A percentile compares a stretch with the other conserved stretches of the same genome.
Evolutionary conservation across 139 green algal species (phyloP).

Genomic region (Desmodesmus armatus): DNA sequence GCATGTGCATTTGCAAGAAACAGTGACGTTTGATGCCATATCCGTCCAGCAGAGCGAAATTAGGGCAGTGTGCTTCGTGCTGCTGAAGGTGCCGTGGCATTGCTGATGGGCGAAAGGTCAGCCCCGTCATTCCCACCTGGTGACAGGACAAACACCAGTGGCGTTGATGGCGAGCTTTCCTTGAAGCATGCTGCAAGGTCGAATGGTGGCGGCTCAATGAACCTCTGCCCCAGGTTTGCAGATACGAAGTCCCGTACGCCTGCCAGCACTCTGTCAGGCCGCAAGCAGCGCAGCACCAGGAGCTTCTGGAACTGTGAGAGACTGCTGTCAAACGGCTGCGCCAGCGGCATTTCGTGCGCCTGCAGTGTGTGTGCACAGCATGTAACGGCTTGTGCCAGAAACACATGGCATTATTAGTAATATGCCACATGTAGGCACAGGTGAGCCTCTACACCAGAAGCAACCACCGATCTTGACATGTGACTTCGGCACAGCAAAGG

Average conservation of each 20-base stretch:
- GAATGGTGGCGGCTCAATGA: constrained; percentile 87
- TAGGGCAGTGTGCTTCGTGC: too few relatives aligned
- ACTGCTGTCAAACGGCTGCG: constrained; percentile 59
- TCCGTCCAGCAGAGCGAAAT: too few relatives aligned
- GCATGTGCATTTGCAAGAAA: too few relatives aligned
- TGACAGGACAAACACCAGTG: constrained; percentile 88
- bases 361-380: constrained; percentile 3
- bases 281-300: constrained; percentile 71
- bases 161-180: constrained; percentile 65
- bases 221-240: constrained; percentile 68
- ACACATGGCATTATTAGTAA: background rate
- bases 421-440: background rate
- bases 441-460: background rate
- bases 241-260: constrained; percentile 75
- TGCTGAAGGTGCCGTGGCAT: too few relatives aligned
- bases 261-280: constrained; percentile 80
- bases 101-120: too few relatives aligned
- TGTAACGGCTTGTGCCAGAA: too few relatives aligned
- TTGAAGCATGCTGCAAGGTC: constrained; percentile 78
- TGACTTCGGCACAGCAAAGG: background rate
- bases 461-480: background rate
- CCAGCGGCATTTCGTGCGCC: constrained; percentile 70
- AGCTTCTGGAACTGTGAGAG: constrained; percentile 80
- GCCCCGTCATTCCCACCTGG: constrained; percentile 43
- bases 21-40: too few relatives aligned